Conservation (phyloP, 176 grass and related monocot species). For the Rhipidocladum racemiflorum region DNA sequence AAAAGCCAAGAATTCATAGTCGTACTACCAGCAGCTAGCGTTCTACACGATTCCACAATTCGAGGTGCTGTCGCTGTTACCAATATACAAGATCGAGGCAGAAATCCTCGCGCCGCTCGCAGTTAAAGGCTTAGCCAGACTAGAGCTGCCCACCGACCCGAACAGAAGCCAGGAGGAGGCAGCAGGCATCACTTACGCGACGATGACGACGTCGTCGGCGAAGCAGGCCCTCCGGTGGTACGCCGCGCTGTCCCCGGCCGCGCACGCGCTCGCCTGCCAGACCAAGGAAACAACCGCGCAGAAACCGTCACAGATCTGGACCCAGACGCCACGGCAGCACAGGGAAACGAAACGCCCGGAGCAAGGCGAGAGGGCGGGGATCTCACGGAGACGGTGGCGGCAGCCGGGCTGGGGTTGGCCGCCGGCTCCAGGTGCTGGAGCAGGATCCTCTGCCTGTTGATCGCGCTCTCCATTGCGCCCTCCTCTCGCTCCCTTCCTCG, state of each 20-base stretch:
- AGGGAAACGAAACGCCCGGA: background rate
- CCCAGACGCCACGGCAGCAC: background rate
- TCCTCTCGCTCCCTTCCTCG: background rate
- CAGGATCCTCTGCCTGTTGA: conserved; percentile 79
- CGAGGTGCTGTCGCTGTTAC: background rate
- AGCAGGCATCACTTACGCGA: conserved; percentile 56
- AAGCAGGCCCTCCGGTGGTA: conserved; percentile 58
- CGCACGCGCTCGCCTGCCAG: conserved; percentile 58
- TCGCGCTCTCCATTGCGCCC: conserved; percentile 75
- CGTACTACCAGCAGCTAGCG: background rate
- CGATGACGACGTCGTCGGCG: conserved; percentile 90
- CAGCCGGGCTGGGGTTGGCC: background rate
- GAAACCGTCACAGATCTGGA: conserved; percentile 27
- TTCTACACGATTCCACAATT: background rate
- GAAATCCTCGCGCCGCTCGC: background rate
- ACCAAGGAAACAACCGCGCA: background rate
- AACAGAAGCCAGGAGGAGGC: background rate
- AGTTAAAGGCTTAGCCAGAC: background rate
- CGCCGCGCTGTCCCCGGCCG: conserved; percentile 56
- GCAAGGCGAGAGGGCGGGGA: background rate
- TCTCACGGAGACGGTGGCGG: conserved; percentile 44
- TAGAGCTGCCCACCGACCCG: background rate
- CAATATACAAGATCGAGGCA: background rate
- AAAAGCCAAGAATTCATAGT: background rate
- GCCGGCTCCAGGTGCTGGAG: conserved; percentile 66